Evolutionary conservation across 148 eudicot genomes (phyloP), one percentile per base, ranked within the genome.

Genomic region (Pharnaceum exiguum): DNA sequence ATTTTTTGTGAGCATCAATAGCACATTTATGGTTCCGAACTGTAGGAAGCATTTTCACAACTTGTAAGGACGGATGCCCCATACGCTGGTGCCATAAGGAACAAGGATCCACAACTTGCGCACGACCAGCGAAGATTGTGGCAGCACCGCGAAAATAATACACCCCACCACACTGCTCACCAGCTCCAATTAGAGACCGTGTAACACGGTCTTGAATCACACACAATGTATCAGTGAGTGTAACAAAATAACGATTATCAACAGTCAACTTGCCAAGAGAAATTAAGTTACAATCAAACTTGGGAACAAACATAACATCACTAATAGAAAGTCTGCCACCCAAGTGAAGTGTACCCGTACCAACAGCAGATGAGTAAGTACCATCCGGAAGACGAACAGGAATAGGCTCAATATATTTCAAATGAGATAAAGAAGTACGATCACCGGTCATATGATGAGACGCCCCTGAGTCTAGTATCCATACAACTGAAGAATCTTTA

Each of bases 341-440:
- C 22, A 24, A 8, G 7, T 1, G 16, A 37, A 11, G 5, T 2
- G 1, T 15, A 44, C 46, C 17, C 38, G 45, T 4, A 4, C 11
- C 1, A n/a, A 35, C 21, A 12, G 30, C 58, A 3, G 7, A 0
- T 1, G 43, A 33, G 12, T 35, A 19, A 32, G 13, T 26, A 10
- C 58, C 44, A 36, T 54, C 58, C 2, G 58, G 58, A 2, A 54
- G 58, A 10, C 29, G 22, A 6, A 54, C 30, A 15, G 44, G 30
- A 36, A 29, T 19, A 0, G 17, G 18, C 1, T 24, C 3, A 7
- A 55, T 22, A 7, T 36, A 3, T 15, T 16, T 15, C 7, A 15
- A 3, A 24, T 13, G 7, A 36, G 13, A 1, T 5, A 8, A 17
- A 22, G 23, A 24, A 0, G 10, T 15, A 3, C 15, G 17, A 1